A percentile compares a stretch with the other conserved stretches of the same genome.
phyloP scores from a whole-genome alignment of 306 rosid genomes.

The Abrus pulchellus region DNA sequence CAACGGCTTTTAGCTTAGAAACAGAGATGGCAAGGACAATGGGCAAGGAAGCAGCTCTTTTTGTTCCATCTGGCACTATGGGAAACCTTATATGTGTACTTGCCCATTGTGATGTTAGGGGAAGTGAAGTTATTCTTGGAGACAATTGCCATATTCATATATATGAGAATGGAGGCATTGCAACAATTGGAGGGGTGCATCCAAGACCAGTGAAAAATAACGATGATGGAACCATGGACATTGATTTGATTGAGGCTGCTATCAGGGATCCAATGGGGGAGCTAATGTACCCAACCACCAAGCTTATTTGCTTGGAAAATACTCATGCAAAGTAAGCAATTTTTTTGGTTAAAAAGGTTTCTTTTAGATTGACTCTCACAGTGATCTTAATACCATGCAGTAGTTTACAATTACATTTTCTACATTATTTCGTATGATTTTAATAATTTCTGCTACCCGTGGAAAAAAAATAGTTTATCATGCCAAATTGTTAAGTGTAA shows the following conservation, averaged over 20 bases:
- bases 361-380: slow-evolving; percentile 11
- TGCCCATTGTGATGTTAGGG: slow-evolving; percentile 85
- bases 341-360: neutral
- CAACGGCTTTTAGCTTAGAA: slow-evolving; percentile 76
- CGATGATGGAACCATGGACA: slow-evolving; percentile 88
- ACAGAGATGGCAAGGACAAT: slow-evolving; percentile 74
- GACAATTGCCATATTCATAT: slow-evolving; percentile 79
- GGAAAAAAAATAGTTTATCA: neutral
- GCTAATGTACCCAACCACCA: slow-evolving; percentile 76
- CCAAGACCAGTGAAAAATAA: slow-evolving; percentile 76
- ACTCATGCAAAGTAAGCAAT: slow-evolving; percentile 85
- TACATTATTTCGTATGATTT: neutral
- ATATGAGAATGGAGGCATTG: slow-evolving; percentile 89
- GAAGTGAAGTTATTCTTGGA: slow-evolving; percentile 94
- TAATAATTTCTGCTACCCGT: neutral
- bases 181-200: slow-evolving; percentile 95
- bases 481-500: neutral
- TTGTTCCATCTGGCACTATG: slow-evolving; percentile 97
- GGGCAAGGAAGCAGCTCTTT: slow-evolving; percentile 92
- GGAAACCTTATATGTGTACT: slow-evolving; percentile 93
- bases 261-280: slow-evolving; percentile 77
- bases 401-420: slow-evolving; percentile 7
- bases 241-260: slow-evolving; percentile 76
- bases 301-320: slow-evolving; percentile 95
- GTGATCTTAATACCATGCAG: neutral